A percentile compares a stretch with the other conserved stretches of the same genome.
Conservation (phyloP, 2,329 filamentous ascomycete species). For the Apiospora saccharicola region DNA sequence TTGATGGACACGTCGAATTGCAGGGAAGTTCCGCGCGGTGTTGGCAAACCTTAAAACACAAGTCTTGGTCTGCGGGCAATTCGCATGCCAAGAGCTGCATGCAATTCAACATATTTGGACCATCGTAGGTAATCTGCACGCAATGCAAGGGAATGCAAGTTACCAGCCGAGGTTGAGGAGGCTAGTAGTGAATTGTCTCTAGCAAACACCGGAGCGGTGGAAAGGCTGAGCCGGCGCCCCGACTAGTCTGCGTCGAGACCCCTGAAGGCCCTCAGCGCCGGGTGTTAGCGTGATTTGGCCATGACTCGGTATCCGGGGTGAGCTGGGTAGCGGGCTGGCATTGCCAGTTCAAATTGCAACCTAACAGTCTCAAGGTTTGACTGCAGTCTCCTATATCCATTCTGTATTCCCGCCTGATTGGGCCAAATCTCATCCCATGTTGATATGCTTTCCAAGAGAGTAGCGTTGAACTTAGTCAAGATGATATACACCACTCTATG, state of each 20-base stretch:
- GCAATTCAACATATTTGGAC: background rate
- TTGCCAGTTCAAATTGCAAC: background rate
- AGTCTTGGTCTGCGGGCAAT: background rate
- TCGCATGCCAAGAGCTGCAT: background rate
- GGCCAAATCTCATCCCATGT: background rate
- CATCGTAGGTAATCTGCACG: background rate
- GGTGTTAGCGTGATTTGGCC: background rate
- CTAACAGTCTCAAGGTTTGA: background rate
- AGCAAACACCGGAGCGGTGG: background rate
- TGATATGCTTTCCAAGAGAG: background rate
- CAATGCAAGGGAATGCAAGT: too few species aligned
- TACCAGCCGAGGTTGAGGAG: background rate
- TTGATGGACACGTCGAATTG: background rate
- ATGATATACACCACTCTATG: background rate
- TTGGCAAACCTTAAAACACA: slow-evolving; percentile 5
- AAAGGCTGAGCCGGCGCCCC: background rate
- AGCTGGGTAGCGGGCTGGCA: background rate
- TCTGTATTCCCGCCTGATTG: background rate
- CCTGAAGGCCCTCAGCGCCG: background rate
- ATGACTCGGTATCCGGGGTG: background rate
- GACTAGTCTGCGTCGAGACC: background rate
- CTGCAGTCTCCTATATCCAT: background rate
- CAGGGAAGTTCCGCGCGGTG: background rate
- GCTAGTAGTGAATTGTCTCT: background rate
- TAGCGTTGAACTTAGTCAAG: background rate